Percentiles rank a stretch among this genome's conserved stretches.
phyloP scores from a whole-genome alignment of 2,329 filamentous ascomycete species.

The Aspergillus sclerotialis region DNA sequence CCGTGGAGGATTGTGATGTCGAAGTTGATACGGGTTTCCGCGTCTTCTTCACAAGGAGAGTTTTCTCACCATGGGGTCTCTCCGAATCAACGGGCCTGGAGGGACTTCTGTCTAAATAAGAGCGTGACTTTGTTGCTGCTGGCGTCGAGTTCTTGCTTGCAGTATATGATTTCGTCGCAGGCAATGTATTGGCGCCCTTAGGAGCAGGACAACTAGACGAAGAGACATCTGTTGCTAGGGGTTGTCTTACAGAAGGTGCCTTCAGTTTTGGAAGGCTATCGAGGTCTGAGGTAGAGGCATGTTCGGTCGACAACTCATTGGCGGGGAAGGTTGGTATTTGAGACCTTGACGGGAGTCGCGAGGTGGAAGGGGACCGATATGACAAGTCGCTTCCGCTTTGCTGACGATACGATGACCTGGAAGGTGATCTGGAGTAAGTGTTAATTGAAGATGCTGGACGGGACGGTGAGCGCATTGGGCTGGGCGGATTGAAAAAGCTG shows the following conservation, averaged over 20 bases:
- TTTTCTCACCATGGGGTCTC: constrained; percentile 20
- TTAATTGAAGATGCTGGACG: constrained; percentile 57
- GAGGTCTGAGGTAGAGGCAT: constrained; percentile 5
- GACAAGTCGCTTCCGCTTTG: constrained; percentile 49
- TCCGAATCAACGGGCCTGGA: constrained; percentile 47
- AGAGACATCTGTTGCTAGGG: constrained; percentile 8
- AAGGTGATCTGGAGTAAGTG: constrained; percentile 33
- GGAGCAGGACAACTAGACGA: constrained; percentile 4
- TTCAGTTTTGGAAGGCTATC: constrained; percentile 21
- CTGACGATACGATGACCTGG: constrained; percentile 40
- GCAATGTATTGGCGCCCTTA: constrained; percentile 10
- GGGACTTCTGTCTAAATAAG: constrained; percentile 49
- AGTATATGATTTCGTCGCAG: constrained; percentile 16
- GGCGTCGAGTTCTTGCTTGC: constrained; percentile 44
- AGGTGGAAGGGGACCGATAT: constrained; percentile 22
- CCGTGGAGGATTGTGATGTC: constrained; percentile 22
- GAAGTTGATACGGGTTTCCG: constrained; percentile 26
- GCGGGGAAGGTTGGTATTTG: constrained; percentile 18
- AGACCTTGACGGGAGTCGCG: constrained; percentile 27
- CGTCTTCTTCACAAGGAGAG: constrained; percentile 34
- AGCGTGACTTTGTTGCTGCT: constrained; percentile 44
- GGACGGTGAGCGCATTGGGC: constrained; percentile 54
- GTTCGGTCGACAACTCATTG: constrained; percentile 10
- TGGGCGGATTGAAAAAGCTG: constrained; percentile 64
- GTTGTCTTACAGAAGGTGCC: constrained; percentile 14